A percentile compares a stretch with the other conserved stretches of the same genome.
Evolutionary conservation across 176 grass and related monocot genomes (phyloP).

Genomic region (Alopecurus myosuroides): DNA sequence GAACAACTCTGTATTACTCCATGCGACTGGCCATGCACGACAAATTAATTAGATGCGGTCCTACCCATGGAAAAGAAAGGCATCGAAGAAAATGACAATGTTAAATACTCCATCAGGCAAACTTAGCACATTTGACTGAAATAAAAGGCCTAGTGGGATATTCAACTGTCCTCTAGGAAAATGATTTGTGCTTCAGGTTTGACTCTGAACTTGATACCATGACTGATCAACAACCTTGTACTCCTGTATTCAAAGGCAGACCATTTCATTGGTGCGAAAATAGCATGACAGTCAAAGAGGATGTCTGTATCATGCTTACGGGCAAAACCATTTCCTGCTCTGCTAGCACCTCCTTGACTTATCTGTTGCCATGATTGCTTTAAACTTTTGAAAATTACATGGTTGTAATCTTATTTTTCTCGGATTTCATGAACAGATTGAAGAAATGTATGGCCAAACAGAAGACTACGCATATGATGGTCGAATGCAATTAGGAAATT

Average conservation of each 20-base stretch:
- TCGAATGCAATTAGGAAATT: too few species aligned
- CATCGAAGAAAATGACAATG: neutral
- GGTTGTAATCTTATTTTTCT: neutral
- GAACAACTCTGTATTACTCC: neutral
- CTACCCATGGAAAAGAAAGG: neutral
- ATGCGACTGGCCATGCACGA: neutral
- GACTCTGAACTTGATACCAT: neutral
- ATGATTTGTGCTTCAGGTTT: neutral
- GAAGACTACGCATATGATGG: too few species aligned
- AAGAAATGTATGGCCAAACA: too few species aligned
- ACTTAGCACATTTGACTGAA: neutral
- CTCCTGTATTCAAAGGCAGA: neutral
- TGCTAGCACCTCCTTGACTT: neutral
- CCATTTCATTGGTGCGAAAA: neutral
- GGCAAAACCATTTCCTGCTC: too few species aligned
- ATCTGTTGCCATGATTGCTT: neutral
- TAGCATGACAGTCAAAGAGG: neutral
- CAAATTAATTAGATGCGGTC: neutral
- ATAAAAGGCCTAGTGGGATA: neutral
- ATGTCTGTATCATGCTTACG: neutral
- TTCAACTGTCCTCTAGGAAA: neutral
- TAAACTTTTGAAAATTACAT: neutral
- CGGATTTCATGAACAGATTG: too few species aligned
- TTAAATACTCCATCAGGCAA: neutral
- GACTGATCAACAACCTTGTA: neutral